Evolutionary conservation across 345 rosid genomes (phyloP).

Genomic region (Lumnitzera littorea): DNA sequence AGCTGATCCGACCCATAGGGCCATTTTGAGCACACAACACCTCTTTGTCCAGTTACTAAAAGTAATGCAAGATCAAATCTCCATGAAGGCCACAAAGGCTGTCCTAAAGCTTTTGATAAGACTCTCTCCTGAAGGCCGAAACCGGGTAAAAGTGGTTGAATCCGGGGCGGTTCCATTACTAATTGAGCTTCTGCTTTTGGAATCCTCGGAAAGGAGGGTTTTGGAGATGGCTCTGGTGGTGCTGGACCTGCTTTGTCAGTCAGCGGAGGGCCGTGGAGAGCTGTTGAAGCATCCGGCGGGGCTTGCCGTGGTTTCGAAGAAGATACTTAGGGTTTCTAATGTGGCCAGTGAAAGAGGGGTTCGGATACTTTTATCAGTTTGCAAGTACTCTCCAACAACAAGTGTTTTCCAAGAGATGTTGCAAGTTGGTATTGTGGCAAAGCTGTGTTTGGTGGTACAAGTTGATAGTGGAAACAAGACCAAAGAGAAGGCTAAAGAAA

Average conservation of each 20-base stretch:
- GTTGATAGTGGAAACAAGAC: conserved; percentile 36
- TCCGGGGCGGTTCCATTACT: conserved; percentile 45
- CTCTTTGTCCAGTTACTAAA: conserved; percentile 42
- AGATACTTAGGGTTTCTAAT: conserved; percentile 63
- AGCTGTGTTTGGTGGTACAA: conserved; percentile 63
- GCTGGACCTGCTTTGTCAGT: conserved; percentile 49
- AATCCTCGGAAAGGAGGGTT: conserved; percentile 35
- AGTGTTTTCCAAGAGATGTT: conserved; percentile 56
- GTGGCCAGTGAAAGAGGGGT: conserved; percentile 57
- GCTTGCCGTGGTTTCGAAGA: conserved; percentile 65
- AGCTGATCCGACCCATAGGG: conserved; percentile 51
- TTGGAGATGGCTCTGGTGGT: conserved; percentile 42
- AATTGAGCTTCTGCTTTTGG: conserved; percentile 56
- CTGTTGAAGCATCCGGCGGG: conserved; percentile 57
- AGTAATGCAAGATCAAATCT: conserved; percentile 43
- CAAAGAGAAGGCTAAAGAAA: conserved; percentile 52
- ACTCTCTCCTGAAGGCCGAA: conserved; percentile 59
- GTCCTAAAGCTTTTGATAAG: conserved; percentile 40
- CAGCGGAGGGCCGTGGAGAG: conserved; percentile 79
- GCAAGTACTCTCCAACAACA: conserved; percentile 49
- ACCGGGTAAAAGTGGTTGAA: conserved; percentile 56
- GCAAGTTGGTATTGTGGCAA: conserved; percentile 61
- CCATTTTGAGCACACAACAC: conserved; percentile 18
- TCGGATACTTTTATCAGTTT: conserved; percentile 47
- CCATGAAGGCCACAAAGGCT: conserved; percentile 53